phyloP scores from a whole-genome alignment of 2,329 filamentous ascomycete species.

The Diaporthe batatas region DNA sequence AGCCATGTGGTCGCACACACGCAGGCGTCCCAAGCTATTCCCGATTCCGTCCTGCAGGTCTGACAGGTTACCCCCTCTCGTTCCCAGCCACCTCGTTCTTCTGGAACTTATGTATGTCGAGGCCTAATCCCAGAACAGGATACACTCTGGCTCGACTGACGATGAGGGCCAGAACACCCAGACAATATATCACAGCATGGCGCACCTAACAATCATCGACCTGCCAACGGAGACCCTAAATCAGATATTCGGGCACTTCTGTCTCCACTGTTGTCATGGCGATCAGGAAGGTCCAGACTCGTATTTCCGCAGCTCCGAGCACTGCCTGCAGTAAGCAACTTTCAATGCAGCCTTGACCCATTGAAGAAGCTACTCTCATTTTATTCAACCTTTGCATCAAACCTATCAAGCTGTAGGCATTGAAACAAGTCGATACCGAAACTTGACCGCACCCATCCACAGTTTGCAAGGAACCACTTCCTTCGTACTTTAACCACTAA shows the following conservation, averaged over 20 bases:
- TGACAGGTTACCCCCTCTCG: no score
- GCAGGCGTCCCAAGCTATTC: neutral
- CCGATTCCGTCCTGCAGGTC: neutral
- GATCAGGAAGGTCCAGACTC: neutral
- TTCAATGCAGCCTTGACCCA: neutral
- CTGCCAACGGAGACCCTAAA: slow-evolving; percentile 7
- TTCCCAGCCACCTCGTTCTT: neutral
- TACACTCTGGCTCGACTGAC: neutral
- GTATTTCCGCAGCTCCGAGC: slow-evolving; percentile 1
- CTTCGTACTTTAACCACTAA: neutral
- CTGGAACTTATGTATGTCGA: no score
- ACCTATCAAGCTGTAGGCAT: neutral
- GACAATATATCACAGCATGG: neutral
- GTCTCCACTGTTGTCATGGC: slow-evolving; percentile 14
- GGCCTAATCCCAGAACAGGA: neutral
- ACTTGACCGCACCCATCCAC: neutral
- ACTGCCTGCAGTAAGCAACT: neutral
- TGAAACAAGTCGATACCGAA: neutral
- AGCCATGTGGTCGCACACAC: neutral
- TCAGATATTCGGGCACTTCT: slow-evolving; percentile 5
- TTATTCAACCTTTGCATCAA: neutral
- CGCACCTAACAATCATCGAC: neutral
- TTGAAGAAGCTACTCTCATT: neutral
- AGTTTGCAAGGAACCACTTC: neutral
- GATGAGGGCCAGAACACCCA: neutral